Evolutionary conservation across 306 rosid species (phyloP).

Genomic region (Quercus rubra): DNA sequence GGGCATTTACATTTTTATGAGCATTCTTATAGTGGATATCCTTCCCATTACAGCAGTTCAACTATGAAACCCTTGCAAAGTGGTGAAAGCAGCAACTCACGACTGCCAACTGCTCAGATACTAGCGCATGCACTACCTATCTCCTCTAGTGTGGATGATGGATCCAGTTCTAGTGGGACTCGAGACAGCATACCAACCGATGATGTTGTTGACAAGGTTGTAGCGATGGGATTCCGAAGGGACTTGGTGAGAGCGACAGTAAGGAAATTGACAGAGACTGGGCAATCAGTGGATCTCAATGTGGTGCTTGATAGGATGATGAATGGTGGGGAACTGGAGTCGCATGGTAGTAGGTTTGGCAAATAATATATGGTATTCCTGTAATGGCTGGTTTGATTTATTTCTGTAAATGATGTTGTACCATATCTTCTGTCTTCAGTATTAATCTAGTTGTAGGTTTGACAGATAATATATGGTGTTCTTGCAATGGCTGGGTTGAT

Average conservation of each 20-base stretch:
- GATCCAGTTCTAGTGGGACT: slow-evolving; percentile 24
- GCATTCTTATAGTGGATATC: slow-evolving; percentile 14
- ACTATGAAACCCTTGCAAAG: slow-evolving; percentile 6
- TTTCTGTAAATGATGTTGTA: not conserved
- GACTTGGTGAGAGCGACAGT: slow-evolving; percentile 43
- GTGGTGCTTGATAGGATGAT: slow-evolving; percentile 40
- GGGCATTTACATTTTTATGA: slow-evolving; percentile 15
- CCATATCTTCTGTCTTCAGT: not conserved
- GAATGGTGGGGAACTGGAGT: slow-evolving; percentile 26
- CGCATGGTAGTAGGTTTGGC: slow-evolving; percentile 8
- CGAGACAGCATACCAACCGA: slow-evolving; percentile 18
- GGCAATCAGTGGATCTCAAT: slow-evolving; percentile 38
- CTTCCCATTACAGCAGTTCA: slow-evolving; percentile 13
- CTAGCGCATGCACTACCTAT: slow-evolving; percentile 45
- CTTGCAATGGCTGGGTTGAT: no score
- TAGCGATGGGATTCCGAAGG: slow-evolving; percentile 50
- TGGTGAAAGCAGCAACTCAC: slow-evolving; percentile 16
- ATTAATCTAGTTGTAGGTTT: no score
- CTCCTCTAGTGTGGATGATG: slow-evolving; percentile 34
- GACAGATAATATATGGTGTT: no score
- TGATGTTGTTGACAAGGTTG: slow-evolving; percentile 41
- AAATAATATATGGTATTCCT: not conserved
- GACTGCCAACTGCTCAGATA: slow-evolving; percentile 9
- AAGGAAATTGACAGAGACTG: slow-evolving; percentile 39
- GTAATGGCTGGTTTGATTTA: not conserved